Percentiles rank a stretch among this genome's conserved stretches.
phyloP scores from a whole-genome alignment of 495 filamentous ascomycete genomes.

The Hyaloscypha bicolor region DNA sequence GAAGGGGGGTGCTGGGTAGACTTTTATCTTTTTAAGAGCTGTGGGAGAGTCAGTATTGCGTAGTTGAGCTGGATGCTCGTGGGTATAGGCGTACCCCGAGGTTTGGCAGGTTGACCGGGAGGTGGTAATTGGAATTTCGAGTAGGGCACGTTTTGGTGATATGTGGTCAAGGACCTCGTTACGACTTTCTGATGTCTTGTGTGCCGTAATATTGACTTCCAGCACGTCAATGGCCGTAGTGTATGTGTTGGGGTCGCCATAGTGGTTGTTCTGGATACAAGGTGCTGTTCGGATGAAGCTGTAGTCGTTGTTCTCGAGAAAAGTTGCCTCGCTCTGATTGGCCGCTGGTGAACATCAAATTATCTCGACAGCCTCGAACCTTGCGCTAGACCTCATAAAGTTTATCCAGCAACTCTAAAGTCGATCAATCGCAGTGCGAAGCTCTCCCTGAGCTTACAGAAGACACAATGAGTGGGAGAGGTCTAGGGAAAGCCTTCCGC shows the following conservation, averaged over 20 bases:
- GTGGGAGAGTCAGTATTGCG: neutral
- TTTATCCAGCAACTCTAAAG: neutral
- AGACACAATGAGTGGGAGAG: constrained; percentile 14
- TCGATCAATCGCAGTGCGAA: neutral
- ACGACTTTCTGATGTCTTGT: constrained; percentile 41
- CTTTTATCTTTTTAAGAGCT: constrained; percentile 49
- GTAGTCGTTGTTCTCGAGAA: constrained; percentile 22
- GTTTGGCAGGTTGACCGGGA: constrained; percentile 23
- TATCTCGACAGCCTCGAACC: neutral
- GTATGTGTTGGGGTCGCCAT: constrained; percentile 63
- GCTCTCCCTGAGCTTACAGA: neutral
- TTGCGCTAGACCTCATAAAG: neutral
- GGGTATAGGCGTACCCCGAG: constrained; percentile 31
- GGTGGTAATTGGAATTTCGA: constrained; percentile 22
- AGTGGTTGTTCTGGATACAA: constrained; percentile 30
- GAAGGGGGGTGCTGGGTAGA: constrained; percentile 54
- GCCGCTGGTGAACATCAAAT: constrained; percentile 6
- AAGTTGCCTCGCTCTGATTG: constrained; percentile 29
- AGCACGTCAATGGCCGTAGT: constrained; percentile 68
- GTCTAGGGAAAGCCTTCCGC: constrained; percentile 8
- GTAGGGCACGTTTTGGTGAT: constrained; percentile 32
- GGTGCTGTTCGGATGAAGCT: constrained; percentile 21
- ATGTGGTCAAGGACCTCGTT: constrained; percentile 30
- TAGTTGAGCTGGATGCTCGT: neutral
- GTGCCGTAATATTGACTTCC: constrained; percentile 57